Conservation (phyloP, 192 early-diverging fungal genomes). For the Linnemannia hyalina region DNA sequence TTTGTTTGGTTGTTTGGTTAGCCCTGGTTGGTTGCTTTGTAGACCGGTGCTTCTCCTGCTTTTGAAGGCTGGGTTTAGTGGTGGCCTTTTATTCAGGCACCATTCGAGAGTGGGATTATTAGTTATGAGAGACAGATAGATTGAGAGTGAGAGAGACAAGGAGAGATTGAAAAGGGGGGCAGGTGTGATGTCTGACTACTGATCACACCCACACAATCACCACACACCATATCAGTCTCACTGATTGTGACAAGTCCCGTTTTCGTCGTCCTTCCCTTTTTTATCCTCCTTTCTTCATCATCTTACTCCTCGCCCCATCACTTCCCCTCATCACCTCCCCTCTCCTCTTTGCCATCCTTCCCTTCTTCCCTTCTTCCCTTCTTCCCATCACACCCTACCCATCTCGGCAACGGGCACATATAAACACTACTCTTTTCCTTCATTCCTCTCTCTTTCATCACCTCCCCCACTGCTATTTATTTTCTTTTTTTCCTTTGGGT, state of each 20-base stretch:
- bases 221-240: background rate
- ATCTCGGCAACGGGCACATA: background rate
- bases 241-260: background rate
- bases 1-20: background rate
- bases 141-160: no score
- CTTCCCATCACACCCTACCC: background rate
- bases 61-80: background rate
- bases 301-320: background rate
- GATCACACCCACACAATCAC: background rate
- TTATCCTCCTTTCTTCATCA: background rate
- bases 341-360: background rate
- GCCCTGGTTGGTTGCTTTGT: background rate
- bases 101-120: background rate
- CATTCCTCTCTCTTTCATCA: background rate
- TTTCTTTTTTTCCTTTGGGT: background rate
- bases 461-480: background rate
- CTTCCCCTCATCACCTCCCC: background rate
- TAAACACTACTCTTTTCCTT: background rate
- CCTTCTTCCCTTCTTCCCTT: background rate
- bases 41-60: background rate
- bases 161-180: background rate
- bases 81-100: background rate
- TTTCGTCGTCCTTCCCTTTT: background rate
- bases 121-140: no score
- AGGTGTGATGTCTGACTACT: background rate